Evolutionary conservation across 352 stramenopile genomes (phyloP).

Genomic region (Peronospora belbahrii): DNA sequence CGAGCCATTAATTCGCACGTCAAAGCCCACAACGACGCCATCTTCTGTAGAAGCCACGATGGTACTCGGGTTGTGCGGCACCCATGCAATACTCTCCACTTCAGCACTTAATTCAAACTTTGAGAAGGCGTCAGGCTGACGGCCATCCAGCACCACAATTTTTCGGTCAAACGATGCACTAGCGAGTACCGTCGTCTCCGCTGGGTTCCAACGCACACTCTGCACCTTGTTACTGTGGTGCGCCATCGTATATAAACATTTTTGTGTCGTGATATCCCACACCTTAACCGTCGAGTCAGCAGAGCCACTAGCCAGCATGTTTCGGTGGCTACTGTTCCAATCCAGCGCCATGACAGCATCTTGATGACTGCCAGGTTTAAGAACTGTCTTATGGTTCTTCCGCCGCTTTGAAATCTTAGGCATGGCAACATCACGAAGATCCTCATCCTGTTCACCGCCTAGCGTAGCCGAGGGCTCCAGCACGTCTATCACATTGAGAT

Average conservation of each 20-base stretch:
- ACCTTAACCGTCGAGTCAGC: conserved; percentile 98
- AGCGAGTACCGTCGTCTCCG: conserved; percentile 93
- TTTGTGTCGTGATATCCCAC: conserved; percentile 89
- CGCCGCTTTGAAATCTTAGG: conserved; percentile 67
- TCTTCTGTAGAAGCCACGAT: conserved; percentile 93
- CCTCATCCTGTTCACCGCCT: conserved; percentile 87
- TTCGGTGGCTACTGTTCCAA: conserved; percentile 95
- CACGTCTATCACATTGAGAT: conserved; percentile 98
- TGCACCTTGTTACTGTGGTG: conserved; percentile 99
- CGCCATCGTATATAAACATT: conserved; percentile 92
- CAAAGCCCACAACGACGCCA: conserved; percentile 90
- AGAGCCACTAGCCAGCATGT: conserved; percentile 96
- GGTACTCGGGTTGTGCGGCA: conserved; percentile 87
- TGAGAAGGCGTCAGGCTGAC: conserved; percentile 72
- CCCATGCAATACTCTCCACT: conserved; percentile 91
- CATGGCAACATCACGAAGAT: conserved; percentile 71
- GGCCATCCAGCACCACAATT: conserved; percentile 91
- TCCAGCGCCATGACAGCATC: conserved; percentile 97
- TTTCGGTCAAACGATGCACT: conserved; percentile 93
- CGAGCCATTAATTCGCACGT: conserved; percentile 92
- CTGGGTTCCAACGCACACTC: conserved; percentile 93
- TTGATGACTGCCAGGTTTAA: conserved; percentile 92
- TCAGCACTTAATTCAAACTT: conserved; percentile 80
- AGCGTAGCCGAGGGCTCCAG: conserved; percentile 94
- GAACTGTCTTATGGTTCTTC: conserved; percentile 55